Conservation (phyloP, 2,329 filamentous ascomycete genomes). For the Fusarium sp. region DNA sequence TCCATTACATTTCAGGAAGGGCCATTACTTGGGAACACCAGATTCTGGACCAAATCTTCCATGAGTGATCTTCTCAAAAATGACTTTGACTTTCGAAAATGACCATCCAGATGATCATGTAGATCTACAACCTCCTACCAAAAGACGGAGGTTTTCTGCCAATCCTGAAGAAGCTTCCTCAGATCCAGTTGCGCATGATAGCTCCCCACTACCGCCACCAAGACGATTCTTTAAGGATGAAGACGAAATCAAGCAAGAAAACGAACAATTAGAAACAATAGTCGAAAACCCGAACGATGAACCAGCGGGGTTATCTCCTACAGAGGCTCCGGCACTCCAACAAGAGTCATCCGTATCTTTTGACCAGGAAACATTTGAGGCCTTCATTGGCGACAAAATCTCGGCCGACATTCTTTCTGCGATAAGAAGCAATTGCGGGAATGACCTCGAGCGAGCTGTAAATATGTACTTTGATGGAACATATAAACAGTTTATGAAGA, state of each 20-base stretch:
- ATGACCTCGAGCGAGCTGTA: conserved; percentile 70
- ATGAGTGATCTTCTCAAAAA: background rate
- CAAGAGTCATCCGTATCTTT: conserved; percentile 56
- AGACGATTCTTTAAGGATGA: conserved; percentile 45
- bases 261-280: conserved; percentile 21
- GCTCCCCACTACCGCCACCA: conserved; percentile 39
- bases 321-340: conserved; percentile 17
- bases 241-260: conserved; percentile 37
- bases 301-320: conserved; percentile 8
- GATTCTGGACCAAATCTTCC: background rate
- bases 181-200: conserved; percentile 40
- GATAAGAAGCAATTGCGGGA: conserved; percentile 65
- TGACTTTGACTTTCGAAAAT: conserved; percentile 46
- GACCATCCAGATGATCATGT: conserved; percentile 51
- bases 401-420: conserved; percentile 58
- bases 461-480: conserved; percentile 79
- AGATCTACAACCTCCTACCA: conserved; percentile 56
- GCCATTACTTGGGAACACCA: background rate
- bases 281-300: conserved; percentile 31
- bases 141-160: conserved; percentile 56
- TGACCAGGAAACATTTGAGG: conserved; percentile 67
- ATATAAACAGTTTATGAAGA: conserved; percentile 64
- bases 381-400: conserved; percentile 69
- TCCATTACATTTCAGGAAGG: conserved; percentile 13
- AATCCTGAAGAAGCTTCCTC: conserved; percentile 49